A percentile compares a stretch with the other conserved stretches of the same genome.
phyloP scores from a whole-genome alignment of 2,329 filamentous ascomycete species.

The Talaromyces sp. region DNA sequence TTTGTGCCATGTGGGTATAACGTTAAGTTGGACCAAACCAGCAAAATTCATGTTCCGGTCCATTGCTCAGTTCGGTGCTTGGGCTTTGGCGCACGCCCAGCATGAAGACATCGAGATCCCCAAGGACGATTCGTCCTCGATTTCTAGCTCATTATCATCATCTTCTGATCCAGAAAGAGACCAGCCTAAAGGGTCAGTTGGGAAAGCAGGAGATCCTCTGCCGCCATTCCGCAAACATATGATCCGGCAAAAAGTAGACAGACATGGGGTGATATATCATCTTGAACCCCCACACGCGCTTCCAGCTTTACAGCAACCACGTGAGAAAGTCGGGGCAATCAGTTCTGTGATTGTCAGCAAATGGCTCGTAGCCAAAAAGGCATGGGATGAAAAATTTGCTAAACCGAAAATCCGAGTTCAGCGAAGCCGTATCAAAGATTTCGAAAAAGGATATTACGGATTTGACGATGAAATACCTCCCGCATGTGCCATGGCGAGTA shows the following conservation, averaged over 20 bases:
- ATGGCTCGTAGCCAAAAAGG: slow-evolving; percentile 70
- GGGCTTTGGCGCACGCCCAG: slow-evolving; percentile 80
- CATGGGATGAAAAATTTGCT: slow-evolving; percentile 69
- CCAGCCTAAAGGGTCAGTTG: slow-evolving; percentile 48
- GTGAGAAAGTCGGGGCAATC: slow-evolving; percentile 66
- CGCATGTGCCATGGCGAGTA: slow-evolving; percentile 72
- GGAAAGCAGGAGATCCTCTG: slow-evolving; percentile 79
- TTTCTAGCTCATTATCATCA: slow-evolving; percentile 45
- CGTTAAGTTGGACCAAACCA: slow-evolving; percentile 90
- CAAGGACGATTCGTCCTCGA: slow-evolving; percentile 69
- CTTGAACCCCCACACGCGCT: slow-evolving; percentile 62
- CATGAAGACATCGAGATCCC: slow-evolving; percentile 72
- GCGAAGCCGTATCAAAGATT: slow-evolving; percentile 66
- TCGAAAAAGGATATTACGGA: slow-evolving; percentile 64
- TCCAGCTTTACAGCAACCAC: slow-evolving; percentile 58
- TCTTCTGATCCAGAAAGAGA: slow-evolving; percentile 14
- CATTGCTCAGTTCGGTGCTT: slow-evolving; percentile 87
- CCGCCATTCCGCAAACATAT: slow-evolving; percentile 78
- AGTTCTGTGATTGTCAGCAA: slow-evolving; percentile 74
- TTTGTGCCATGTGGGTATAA: slow-evolving; percentile 85
- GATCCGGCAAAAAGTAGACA: slow-evolving; percentile 82
- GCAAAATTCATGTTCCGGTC: slow-evolving; percentile 95
- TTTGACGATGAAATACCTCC: slow-evolving; percentile 75
- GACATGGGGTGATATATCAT: slow-evolving; percentile 67
- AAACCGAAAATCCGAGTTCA: slow-evolving; percentile 66